phyloP scores from a whole-genome alignment of 371 early-diverging fungal species.

The Lichtheimia hyalospora region DNA sequence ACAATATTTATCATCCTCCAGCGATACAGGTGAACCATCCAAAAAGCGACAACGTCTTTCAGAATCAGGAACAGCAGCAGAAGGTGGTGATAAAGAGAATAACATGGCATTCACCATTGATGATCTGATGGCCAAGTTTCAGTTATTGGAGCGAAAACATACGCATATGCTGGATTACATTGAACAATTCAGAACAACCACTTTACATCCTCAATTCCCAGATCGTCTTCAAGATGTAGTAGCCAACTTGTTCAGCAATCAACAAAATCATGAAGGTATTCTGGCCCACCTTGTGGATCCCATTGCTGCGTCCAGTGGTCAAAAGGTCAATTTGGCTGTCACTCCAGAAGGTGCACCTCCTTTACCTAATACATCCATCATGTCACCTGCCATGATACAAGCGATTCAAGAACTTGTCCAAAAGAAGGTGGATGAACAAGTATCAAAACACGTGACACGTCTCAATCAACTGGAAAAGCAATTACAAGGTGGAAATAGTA shows the following conservation, averaged over 20 bases:
- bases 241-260: neutral
- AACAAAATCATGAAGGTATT: slow-evolving; percentile 12
- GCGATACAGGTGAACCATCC: neutral
- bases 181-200: slow-evolving; percentile 12
- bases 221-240: slow-evolving; percentile 4
- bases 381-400: slow-evolving; percentile 14
- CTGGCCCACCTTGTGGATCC: slow-evolving; percentile 18
- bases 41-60: neutral
- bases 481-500: no score
- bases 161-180: slow-evolving; percentile 11
- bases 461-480: no score
- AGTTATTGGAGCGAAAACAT: slow-evolving; percentile 7
- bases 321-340: neutral
- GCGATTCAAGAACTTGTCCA: slow-evolving; percentile 8
- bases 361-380: neutral
- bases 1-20: neutral
- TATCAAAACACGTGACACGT: neutral
- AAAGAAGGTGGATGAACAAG: neutral
- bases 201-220: slow-evolving; percentile 14
- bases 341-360: neutral
- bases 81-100: no score
- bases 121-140: neutral
- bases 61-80: no score
- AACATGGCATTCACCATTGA: neutral
- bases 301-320: slow-evolving; percentile 6